A percentile compares a stretch with the other conserved stretches of the same genome.
Evolutionary conservation across 768 basidiomycete genomes (phyloP).

Genomic region (Russula earlei): DNA sequence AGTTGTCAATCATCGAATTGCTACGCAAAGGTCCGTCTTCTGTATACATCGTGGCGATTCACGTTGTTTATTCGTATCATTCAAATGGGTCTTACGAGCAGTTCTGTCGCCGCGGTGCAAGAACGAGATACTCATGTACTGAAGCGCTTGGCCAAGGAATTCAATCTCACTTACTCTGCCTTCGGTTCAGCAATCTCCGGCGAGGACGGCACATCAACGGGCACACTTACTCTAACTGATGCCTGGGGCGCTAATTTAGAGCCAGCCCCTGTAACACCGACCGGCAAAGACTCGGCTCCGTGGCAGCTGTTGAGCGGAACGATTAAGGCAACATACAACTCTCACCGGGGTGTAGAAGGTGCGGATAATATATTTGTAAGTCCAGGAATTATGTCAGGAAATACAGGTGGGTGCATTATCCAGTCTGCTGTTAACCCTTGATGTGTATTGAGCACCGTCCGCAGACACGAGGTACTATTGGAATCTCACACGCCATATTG

Average conservation of each 20-base stretch:
- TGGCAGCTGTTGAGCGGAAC: conserved; percentile 36
- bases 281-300: conserved; percentile 27
- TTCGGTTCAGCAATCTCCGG: conserved; percentile 30
- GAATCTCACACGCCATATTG: conserved; percentile 16
- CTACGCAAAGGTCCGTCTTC: conserved; percentile 24
- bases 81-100: background rate
- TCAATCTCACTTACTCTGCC: conserved; percentile 35
- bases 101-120: conserved; percentile 27
- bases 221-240: conserved; percentile 31
- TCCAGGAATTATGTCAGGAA: conserved; percentile 32
- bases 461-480: conserved; percentile 18
- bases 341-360: conserved; percentile 23
- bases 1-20: conserved; percentile 25
- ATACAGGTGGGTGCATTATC: conserved; percentile 26
- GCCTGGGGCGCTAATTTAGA: conserved; percentile 29
- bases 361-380: conserved; percentile 28
- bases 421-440: conserved; percentile 6
- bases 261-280: conserved; percentile 38
- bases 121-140: conserved; percentile 26
- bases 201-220: conserved; percentile 24
- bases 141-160: conserved; percentile 25
- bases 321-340: conserved; percentile 31
- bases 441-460: background rate
- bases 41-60: background rate
- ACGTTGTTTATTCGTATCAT: background rate